Evolutionary conservation across 2,329 filamentous ascomycete species (phyloP).

Genomic region (Arthroderma sp.): DNA sequence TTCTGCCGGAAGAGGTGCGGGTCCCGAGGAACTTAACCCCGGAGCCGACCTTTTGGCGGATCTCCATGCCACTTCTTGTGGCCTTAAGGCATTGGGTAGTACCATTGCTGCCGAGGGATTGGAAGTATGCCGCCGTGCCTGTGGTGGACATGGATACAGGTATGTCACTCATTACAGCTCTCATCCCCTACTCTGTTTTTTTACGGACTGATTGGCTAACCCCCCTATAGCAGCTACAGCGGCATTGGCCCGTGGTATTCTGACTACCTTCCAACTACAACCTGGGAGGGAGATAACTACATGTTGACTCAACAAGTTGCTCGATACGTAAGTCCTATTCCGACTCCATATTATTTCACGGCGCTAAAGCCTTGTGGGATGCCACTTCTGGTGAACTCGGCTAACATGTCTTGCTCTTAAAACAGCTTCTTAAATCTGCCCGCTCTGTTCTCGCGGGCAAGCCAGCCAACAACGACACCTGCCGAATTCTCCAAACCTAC

Average conservation of each 20-base stretch:
- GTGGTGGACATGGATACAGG: slow-evolving; percentile 57
- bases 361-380: too few relatives aligned
- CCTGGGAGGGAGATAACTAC: slow-evolving; percentile 71
- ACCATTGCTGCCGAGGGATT: slow-evolving; percentile 61
- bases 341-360: not conserved
- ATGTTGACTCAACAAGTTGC: slow-evolving; percentile 72
- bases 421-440: slow-evolving; percentile 56
- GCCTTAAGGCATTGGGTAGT: slow-evolving; percentile 59
- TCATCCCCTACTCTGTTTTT: not conserved
- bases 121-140: slow-evolving; percentile 60
- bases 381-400: not conserved
- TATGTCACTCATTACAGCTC: not conserved
- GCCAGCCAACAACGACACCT: slow-evolving; percentile 54
- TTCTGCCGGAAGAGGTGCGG: slow-evolving; percentile 41
- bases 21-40: slow-evolving; percentile 53
- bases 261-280: slow-evolving; percentile 58
- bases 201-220: not conserved
- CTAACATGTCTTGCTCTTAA: not conserved
- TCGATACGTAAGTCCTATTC: slow-evolving; percentile 42
- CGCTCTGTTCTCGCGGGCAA: slow-evolving; percentile 55
- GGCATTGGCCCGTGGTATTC: slow-evolving; percentile 65
- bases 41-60: slow-evolving; percentile 58
- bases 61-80: slow-evolving; percentile 63
- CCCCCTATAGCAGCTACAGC: slow-evolving; percentile 48
- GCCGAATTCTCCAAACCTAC: slow-evolving; percentile 51